Evolutionary conservation across 2,329 filamentous ascomycete species (phyloP), one percentile per base, ranked within the genome.

Genomic region (Ophiocordyceps unilateralis): DNA sequence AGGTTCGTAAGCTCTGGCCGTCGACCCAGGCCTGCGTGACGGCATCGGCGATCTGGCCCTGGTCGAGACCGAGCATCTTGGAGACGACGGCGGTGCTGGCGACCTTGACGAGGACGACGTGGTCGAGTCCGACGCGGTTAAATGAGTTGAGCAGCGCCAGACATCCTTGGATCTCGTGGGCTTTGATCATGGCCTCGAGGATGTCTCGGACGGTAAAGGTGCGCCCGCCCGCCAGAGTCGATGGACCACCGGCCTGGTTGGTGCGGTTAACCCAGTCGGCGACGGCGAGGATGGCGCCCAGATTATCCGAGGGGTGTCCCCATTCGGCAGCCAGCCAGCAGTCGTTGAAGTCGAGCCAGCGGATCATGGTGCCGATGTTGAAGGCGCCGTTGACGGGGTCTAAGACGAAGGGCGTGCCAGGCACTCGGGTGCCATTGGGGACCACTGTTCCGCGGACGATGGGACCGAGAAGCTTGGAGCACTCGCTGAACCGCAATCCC

Each of bases 301-400:
- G 66, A 72, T 98, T 98, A 71, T 98, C 91, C 5, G 88, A 95
- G 48, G 91, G 91, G 65, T 98, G 91, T 46, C 91, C 91, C 91
- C 91, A 98, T 69, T 98, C 91, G 44, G 91, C 91, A 39, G 89
- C 91, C 50, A 96, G 74, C 91, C 89, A 98, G 77, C 91, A 96
- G 75, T 98, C 91, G 64, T 98, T 98, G 76, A 96, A 98, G 70
- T 98, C 91, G 56, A 98, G 77, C 91, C 91, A 98, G 59, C 91
- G 77, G 68, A 98, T 94, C 81, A 94, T 93, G 56, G 91, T 83
- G 55, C 91, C 91, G 55, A 98, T 96, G 74, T 96, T 96, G 77
- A 98, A 96, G 50, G 91, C 91, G 49, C 82, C 91, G 56, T 89
- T 89, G 60, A 96, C 79, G 34, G 91, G 91, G 62, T 96, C 91